Evolutionary conservation across 2,329 filamentous ascomycete species (phyloP).

Genomic region (Trichoderma polysporum): DNA sequence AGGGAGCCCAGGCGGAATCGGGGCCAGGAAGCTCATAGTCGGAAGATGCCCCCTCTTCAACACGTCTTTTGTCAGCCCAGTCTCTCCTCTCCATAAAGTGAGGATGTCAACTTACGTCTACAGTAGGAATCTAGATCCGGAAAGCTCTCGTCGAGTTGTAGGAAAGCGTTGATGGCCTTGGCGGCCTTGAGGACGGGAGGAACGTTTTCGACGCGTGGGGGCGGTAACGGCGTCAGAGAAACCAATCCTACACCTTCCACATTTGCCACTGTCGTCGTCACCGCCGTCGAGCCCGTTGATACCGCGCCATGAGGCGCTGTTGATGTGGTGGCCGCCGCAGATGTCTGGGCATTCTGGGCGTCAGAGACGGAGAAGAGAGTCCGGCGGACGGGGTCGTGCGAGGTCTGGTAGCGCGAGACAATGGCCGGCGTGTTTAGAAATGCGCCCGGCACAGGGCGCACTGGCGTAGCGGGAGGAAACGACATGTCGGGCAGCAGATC

Average conservation of each 20-base stretch:
- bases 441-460: conserved; percentile 71
- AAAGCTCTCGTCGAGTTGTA: conserved; percentile 75
- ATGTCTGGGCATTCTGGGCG: conserved; percentile 26
- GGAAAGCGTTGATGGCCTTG: conserved; percentile 74
- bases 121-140: conserved; percentile 89
- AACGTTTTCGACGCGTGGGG: conserved; percentile 49
- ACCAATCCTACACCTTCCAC: conserved; percentile 31
- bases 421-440: conserved; percentile 73
- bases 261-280: conserved; percentile 29
- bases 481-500: conserved; percentile 47
- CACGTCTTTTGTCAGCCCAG: conserved; percentile 28
- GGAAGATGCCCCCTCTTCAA: conserved; percentile 78
- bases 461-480: conserved; percentile 60
- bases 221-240: conserved; percentile 39
- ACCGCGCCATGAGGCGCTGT: not conserved
- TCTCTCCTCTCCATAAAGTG: not conserved
- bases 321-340: conserved; percentile 21
- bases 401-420: conserved; percentile 46
- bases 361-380: conserved; percentile 47
- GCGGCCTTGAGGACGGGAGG: conserved; percentile 78
- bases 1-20: conserved; percentile 77
- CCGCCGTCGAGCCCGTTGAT: conserved; percentile 22
- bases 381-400: conserved; percentile 49
- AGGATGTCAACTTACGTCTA: conserved; percentile 63
- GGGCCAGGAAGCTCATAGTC: conserved; percentile 79